A percentile compares a stretch with the other conserved stretches of the same genome.
Evolutionary conservation across 306 rosid genomes (phyloP).

Genomic region (Acacia acuminata): DNA sequence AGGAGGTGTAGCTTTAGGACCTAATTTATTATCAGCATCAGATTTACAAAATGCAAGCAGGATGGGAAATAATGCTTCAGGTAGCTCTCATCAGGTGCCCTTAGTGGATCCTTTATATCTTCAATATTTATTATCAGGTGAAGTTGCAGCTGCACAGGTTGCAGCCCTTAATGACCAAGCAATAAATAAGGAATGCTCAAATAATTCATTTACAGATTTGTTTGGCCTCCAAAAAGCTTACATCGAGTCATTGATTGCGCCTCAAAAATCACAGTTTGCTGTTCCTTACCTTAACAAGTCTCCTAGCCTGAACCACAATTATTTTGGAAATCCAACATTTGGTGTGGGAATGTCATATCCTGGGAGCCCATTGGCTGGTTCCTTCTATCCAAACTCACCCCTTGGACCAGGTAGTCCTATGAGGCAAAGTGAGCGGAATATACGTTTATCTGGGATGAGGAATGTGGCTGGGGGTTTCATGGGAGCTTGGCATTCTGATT

Average conservation of each 20-base stretch:
- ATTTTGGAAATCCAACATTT: slow-evolving; percentile 49
- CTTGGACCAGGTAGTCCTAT: slow-evolving; percentile 86
- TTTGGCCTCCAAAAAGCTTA: slow-evolving; percentile 78
- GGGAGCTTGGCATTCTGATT: slow-evolving; percentile 83
- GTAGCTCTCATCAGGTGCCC: slow-evolving; percentile 63
- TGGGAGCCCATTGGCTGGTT: slow-evolving; percentile 81
- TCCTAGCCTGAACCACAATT: slow-evolving; percentile 64
- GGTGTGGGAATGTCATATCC: slow-evolving; percentile 68
- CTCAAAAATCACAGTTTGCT: slow-evolving; percentile 69
- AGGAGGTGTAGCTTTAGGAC: slow-evolving; percentile 64
- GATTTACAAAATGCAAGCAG: slow-evolving; percentile 71
- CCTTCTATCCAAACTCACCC: slow-evolving; percentile 71
- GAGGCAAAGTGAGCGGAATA: slow-evolving; percentile 67
- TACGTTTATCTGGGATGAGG: slow-evolving; percentile 74
- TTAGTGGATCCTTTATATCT: slow-evolving; percentile 74
- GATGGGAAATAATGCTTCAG: slow-evolving; percentile 60
- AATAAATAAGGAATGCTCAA: slow-evolving; percentile 62
- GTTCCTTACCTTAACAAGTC: slow-evolving; percentile 68
- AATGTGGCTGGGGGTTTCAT: slow-evolving; percentile 53
- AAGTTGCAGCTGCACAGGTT: slow-evolving; percentile 79
- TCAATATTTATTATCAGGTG: slow-evolving; percentile 75
- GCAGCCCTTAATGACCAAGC: slow-evolving; percentile 74
- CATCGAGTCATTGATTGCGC: slow-evolving; percentile 57
- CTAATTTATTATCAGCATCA: slow-evolving; percentile 47
- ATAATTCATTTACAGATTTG: slow-evolving; percentile 59